Evolutionary conservation across 192 early-diverging fungal species (phyloP).

Genomic region (Dimargaris cristalligena): DNA sequence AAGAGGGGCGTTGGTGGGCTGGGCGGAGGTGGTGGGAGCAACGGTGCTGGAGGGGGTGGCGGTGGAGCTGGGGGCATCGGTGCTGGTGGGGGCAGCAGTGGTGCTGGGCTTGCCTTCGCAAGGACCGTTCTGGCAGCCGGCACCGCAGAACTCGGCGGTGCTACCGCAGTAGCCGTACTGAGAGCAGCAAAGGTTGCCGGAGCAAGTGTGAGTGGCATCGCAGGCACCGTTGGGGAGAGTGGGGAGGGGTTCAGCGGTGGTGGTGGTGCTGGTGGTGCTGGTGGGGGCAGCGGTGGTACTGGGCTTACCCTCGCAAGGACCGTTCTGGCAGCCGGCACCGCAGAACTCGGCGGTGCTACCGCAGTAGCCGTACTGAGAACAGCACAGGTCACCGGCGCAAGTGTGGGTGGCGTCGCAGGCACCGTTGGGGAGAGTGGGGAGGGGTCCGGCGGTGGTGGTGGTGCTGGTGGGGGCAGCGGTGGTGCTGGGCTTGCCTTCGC

Average conservation of each 20-base stretch:
- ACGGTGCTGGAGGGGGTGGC: background rate
- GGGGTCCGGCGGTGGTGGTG: background rate
- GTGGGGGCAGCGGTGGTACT: background rate
- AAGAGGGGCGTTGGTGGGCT: background rate
- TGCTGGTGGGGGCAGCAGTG: background rate
- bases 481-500: background rate
- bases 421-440: background rate
- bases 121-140: background rate
- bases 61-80: background rate
- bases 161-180: conserved; percentile 2
- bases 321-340: too few species aligned
- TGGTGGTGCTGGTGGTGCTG: background rate
- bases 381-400: background rate
- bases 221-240: background rate
- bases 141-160: background rate
- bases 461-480: background rate
- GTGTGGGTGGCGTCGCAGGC: background rate
- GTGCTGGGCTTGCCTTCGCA: background rate
- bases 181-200: background rate
- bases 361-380: conserved; percentile 5
- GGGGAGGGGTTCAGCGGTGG: background rate
- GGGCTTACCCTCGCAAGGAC: too few species aligned
- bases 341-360: conserved; percentile 1
- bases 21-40: background rate
- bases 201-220: background rate